Percentiles rank a stretch among this genome's conserved stretches.
Evolutionary conservation across 2,329 filamentous ascomycete genomes (phyloP).

Genomic region (Orbilia oligospora): DNA sequence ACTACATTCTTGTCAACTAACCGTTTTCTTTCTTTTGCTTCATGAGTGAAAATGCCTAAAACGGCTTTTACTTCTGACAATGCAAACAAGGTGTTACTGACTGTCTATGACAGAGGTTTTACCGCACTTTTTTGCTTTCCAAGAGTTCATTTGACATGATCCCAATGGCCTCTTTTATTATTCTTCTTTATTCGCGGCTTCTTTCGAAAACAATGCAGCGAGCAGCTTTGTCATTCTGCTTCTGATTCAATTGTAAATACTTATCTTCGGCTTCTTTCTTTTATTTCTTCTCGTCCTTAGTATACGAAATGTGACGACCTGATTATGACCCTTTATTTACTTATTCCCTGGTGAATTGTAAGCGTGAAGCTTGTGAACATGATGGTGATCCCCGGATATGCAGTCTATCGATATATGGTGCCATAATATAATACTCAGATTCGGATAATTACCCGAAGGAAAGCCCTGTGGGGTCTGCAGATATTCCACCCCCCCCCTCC

Average conservation of each 20-base stretch:
- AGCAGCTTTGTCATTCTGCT: constrained; percentile 13
- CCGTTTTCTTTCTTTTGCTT: constrained; percentile 17
- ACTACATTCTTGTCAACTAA: constrained; percentile 23
- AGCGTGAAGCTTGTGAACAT: neutral
- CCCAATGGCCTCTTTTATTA: constrained; percentile 22
- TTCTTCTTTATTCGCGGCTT: neutral
- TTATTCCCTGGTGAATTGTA: neutral
- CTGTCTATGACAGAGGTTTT: constrained; percentile 1
- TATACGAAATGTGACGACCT: constrained; percentile 29
- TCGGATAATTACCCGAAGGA: too few species aligned
- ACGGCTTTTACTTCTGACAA: constrained; percentile 3
- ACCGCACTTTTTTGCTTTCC: constrained; percentile 1
- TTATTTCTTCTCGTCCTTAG: constrained; percentile 18
- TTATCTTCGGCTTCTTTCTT: constrained; percentile 2
- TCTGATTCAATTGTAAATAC: constrained; percentile 24
- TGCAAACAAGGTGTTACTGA: neutral
- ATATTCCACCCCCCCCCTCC: too few species aligned
- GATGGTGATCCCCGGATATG: neutral
- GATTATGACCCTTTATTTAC: constrained; percentile 18
- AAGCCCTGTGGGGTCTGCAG: too few species aligned
- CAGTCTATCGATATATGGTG: neutral
- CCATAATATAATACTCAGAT: too few species aligned
- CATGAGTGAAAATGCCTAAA: neutral
- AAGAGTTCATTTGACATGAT: constrained; percentile 58
- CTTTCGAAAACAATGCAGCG: constrained; percentile 14